Evolutionary conservation across 495 filamentous ascomycete species (phyloP), one percentile per base, ranked within the genome.

Genomic region (Trichodelitschia bisporula): DNA sequence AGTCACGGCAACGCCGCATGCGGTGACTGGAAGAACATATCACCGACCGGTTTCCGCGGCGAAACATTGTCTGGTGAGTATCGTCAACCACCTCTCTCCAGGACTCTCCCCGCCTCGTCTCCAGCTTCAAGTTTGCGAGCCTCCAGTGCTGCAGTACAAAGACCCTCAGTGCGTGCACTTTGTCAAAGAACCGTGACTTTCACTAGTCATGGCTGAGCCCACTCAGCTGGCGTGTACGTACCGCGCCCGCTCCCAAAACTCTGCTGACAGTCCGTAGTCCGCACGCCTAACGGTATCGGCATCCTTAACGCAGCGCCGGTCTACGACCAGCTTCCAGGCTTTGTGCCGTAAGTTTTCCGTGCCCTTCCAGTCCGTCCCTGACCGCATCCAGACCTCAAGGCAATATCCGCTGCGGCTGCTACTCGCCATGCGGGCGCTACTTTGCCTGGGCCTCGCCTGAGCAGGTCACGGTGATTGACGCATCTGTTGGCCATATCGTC

Each of bases 201-300:
- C 40, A 66, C 60, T 77, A 74, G 69, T 68, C 64, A 92, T 92
- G 82, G 74, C 79, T 45, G 66, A 51, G 59, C 71, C 74, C 39
- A 73, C 78, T 52, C 82, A 92, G 68, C 70, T 90, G 66, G 77
- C 77, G 46, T 90, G 69, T 74, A 49, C 34, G 66, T 65, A 26
- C 39, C 14, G 11, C 23, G 9, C 19, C 14, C 11, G 10, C 18
- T 28, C 16, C 30, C 16, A 28, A n/a, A 13, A 19, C 13, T 12
- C 9, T 19, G 31, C 36, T 34, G 31, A 37, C 23, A 24, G 3
- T 15, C 15, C 41, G 19, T 24, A 75, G 69, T 74, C 64, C 78
- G 86, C 48, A 92, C 86, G 50, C 71, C 84, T 54, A 93, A 92
- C 67, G 74, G 69, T 40, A 79, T 97, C 59, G 82, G 83, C 43